Conservation (phyloP, 2,329 filamentous ascomycete species). For the Colletotrichum musae region DNA sequence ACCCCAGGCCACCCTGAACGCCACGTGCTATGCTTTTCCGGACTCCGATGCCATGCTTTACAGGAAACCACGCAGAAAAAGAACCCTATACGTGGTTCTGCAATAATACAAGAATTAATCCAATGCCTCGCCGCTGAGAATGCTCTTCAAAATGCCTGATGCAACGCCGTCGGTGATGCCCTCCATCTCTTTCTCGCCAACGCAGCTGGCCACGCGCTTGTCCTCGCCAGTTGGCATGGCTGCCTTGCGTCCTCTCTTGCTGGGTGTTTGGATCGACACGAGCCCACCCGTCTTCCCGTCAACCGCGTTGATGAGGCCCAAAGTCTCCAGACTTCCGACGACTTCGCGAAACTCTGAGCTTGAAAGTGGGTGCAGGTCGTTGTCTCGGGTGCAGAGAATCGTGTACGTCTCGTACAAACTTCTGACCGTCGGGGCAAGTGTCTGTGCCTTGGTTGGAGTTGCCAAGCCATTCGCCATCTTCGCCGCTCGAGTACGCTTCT, state of each 20-base stretch:
- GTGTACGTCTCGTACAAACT: conserved; percentile 88
- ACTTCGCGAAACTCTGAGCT: conserved; percentile 96
- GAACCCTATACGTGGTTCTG: conserved; percentile 1
- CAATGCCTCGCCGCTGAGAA: conserved; percentile 73
- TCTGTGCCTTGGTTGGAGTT: conserved; percentile 74
- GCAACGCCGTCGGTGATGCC: conserved; percentile 76
- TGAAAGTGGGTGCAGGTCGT: conserved; percentile 90
- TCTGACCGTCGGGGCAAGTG: conserved; percentile 84
- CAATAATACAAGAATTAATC: conserved; percentile 55
- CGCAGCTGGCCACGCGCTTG: conserved; percentile 82
- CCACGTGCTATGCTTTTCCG: conserved; percentile 40
- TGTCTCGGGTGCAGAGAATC: conserved; percentile 85
- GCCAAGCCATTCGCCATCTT: conserved; percentile 57
- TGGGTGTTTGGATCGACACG: conserved; percentile 76
- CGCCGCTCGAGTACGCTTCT: conserved; percentile 76
- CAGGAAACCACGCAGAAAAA: conserved; percentile 13
- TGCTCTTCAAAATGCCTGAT: conserved; percentile 73
- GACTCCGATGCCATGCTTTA: conserved; percentile 41
- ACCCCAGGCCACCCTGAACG: conserved; percentile 37
- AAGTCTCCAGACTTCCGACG: conserved; percentile 87
- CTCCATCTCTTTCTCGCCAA: conserved; percentile 84
- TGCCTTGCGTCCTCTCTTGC: conserved; percentile 74
- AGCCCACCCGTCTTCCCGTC: conserved; percentile 81
- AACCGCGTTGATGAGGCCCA: conserved; percentile 81
- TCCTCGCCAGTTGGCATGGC: conserved; percentile 76